phyloP scores from a whole-genome alignment of 371 early-diverging fungal genomes.

The Haplosporangium sp. region DNA sequence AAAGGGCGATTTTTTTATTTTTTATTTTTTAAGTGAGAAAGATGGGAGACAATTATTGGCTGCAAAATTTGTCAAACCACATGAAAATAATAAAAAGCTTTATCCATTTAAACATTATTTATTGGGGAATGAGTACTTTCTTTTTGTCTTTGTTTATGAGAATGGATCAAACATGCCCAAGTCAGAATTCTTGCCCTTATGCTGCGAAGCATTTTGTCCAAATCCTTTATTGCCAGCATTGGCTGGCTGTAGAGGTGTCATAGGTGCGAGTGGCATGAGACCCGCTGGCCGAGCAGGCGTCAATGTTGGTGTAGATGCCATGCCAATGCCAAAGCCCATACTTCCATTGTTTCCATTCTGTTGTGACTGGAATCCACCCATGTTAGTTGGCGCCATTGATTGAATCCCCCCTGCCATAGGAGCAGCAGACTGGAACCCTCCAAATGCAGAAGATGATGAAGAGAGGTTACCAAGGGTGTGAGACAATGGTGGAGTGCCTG shows the following conservation, averaged over 20 bases:
- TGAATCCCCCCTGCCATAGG: conserved; percentile 15
- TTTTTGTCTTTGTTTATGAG: conserved; percentile 18
- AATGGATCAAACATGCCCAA: conserved; percentile 56
- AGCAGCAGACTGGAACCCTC: conserved; percentile 49
- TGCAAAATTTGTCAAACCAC: not conserved
- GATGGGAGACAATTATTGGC: not conserved
- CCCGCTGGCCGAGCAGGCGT: conserved; percentile 32
- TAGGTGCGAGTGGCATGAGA: conserved; percentile 35
- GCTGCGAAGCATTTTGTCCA: conserved; percentile 15
- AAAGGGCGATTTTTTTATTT: not conserved
- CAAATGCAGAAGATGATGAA: conserved; percentile 47
- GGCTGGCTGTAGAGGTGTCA: conserved; percentile 46
- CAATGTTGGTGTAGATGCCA: conserved; percentile 23
- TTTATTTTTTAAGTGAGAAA: not conserved
- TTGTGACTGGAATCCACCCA: conserved; percentile 44
- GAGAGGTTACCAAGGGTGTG: conserved; percentile 53
- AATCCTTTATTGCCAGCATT: conserved; percentile 9
- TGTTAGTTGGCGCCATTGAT: conserved; percentile 30
- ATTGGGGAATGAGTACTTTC: not conserved
- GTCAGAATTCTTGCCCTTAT: conserved; percentile 54
- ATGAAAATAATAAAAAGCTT: not conserved
- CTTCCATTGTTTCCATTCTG: conserved; percentile 17
- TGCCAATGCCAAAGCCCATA: conserved; percentile 33
- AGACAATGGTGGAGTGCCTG: conserved; percentile 43
- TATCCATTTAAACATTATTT: not conserved